Conservation (phyloP, 2,329 filamentous ascomycete genomes). For the Teratosphaeria gauchensis region DNA sequence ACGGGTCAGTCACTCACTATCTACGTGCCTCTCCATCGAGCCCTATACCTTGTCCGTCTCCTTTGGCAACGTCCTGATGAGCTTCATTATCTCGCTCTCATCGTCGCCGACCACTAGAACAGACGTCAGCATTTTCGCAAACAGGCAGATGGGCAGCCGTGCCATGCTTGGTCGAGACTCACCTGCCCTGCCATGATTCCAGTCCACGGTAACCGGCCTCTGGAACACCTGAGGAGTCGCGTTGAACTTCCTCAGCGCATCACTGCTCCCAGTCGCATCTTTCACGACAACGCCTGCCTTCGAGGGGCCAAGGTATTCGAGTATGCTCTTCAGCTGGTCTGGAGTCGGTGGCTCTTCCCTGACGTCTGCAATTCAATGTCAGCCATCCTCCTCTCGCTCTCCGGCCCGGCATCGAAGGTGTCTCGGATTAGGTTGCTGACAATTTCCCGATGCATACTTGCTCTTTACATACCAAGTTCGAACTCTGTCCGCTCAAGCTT, state of each 20-base stretch:
- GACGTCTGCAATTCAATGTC: slow-evolving; percentile 43
- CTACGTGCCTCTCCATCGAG: background rate
- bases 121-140: background rate
- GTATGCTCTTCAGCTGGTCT: slow-evolving; percentile 73
- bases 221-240: slow-evolving; percentile 59
- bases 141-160: background rate
- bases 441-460: background rate
- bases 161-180: slow-evolving; percentile 14
- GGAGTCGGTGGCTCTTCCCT: slow-evolving; percentile 70
- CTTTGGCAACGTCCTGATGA: slow-evolving; percentile 52
- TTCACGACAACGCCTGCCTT: slow-evolving; percentile 57
- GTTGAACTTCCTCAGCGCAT: slow-evolving; percentile 72
- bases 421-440: background rate
- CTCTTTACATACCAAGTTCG: slow-evolving; percentile 47
- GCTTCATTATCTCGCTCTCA: slow-evolving; percentile 80
- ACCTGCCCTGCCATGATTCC: slow-evolving; percentile 79
- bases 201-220: slow-evolving; percentile 79
- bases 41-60: slow-evolving; percentile 20
- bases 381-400: background rate
- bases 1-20: background rate
- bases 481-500: slow-evolving; percentile 59
- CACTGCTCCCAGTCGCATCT: slow-evolving; percentile 62
- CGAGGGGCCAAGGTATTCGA: slow-evolving; percentile 65
- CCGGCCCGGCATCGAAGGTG: no score
- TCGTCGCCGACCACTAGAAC: slow-evolving; percentile 56